Evolutionary conservation across 495 filamentous ascomycete genomes (phyloP), one percentile per base, ranked within the genome.

Genomic region (Aspergillus ostianus): DNA sequence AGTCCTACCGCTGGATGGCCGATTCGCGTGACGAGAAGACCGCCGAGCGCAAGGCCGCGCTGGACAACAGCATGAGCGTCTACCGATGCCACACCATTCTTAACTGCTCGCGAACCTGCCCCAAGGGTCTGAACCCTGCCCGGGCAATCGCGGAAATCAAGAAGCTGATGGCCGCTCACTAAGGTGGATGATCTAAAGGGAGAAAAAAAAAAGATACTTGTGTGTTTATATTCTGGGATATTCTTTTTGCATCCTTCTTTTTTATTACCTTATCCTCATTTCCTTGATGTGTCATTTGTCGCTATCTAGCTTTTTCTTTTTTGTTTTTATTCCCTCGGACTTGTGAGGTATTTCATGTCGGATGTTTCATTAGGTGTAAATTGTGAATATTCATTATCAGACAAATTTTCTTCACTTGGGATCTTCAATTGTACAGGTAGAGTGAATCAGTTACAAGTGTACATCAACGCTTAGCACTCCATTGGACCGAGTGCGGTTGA

Each of bases 11-110:
- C 60, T 98, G 94, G 94, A 77, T 98, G 61, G 88, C 87, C 61
- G 94, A 98, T 74, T 91, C 87, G 10, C 86, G 94, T 68, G 94
- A 98, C 74, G 89, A 97, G 86, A 83, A 81, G 70, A 93, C 81
- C 70, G 85, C 82, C 62, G 85, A 95, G 84, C 85, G 94, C 70
- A 93, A 93, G 85, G 87, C 86, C 56, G 88, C 88, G 60, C 80
- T 98, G 66, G 92, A 98, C 79, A 98, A 98, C 81, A 92, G 88
- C 73, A 98, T 98, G 94, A 93, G 89, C 78, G 70, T 98, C 70
- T 98, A 97, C 83, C 84, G 94, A 67, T 98, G 94, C 84, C 94
- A 98, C 84, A 98, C 94, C 58, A 98, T 98, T 74, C 84, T 98
- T 66, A 98, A 98, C 82, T 98, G 94, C 86, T 88, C 90, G 62